Conservation (phyloP, 2,329 filamentous ascomycete species). For the Ceratocystis eucalypticola region DNA sequence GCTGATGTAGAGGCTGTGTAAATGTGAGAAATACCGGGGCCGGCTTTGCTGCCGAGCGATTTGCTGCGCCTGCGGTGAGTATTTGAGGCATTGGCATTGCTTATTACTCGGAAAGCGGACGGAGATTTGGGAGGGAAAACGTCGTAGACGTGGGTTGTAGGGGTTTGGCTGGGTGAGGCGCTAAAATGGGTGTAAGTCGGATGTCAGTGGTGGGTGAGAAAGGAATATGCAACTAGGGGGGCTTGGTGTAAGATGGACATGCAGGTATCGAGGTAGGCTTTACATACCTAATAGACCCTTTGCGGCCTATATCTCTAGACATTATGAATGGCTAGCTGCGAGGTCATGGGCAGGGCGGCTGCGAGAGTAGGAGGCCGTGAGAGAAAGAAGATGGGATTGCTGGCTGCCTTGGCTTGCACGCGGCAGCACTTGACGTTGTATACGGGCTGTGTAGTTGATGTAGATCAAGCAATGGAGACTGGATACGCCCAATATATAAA, state of each 20-base stretch:
- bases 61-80: background rate
- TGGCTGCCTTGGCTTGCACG: background rate
- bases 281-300: conserved; percentile 10
- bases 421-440: background rate
- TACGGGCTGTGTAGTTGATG: background rate
- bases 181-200: background rate
- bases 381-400: background rate
- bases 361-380: background rate
- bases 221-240: background rate
- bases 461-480: no score
- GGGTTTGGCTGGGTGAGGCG: background rate
- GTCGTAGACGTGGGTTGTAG: conserved; percentile 11
- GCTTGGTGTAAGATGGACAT: background rate
- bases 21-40: conserved; percentile 10
- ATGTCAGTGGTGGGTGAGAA: conserved; percentile 1
- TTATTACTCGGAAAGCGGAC: background rate
- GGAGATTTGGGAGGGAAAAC: conserved; percentile 5
- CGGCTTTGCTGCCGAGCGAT: conserved; percentile 11
- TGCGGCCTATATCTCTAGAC: conserved; percentile 13
- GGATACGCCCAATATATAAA: background rate
- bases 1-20: background rate
- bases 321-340: background rate
- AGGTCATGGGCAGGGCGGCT: background rate
- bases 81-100: background rate
- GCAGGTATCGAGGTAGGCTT: background rate